These are phyloP conservation scores for Olyra latifolia DNA, from an alignment of 176 grass and related monocot species.

Conservation along the genomic window DNA sequence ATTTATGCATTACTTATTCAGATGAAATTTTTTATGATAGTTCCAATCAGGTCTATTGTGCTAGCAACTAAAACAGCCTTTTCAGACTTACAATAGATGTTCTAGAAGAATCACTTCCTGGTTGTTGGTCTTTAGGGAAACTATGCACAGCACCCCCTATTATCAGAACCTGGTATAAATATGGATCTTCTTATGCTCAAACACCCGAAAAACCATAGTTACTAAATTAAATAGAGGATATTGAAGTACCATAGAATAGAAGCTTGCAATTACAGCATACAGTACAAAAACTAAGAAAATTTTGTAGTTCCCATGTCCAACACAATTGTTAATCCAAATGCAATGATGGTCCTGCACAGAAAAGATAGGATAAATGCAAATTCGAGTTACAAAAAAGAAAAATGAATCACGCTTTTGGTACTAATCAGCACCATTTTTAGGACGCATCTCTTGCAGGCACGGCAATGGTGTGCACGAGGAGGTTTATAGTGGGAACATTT, in stretches of 20 bases:
- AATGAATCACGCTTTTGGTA: neutral
- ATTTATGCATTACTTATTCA: conserved; percentile 27
- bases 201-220: conserved; percentile 9
- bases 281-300: conserved; percentile 76
- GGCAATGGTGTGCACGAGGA: conserved; percentile 88
- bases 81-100: conserved; percentile 74
- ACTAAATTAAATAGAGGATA: conserved; percentile 23
- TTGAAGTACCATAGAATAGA: conserved; percentile 77
- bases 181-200: conserved; percentile 35
- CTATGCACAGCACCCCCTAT: conserved; percentile 57
- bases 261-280: conserved; percentile 76
- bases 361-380: neutral
- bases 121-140: conserved; percentile 53
- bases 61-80: conserved; percentile 25
- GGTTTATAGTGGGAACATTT: conserved; percentile 94
- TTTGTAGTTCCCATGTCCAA: conserved; percentile 94
- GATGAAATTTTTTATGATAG: neutral
- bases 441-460: conserved; percentile 98
- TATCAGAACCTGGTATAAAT: conserved; percentile 67
- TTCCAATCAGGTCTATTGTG: neutral
- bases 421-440: conserved; percentile 69
- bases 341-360: conserved; percentile 87
- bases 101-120: conserved; percentile 71
- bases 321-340: conserved; percentile 98
- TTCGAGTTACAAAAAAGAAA: conserved; percentile 12